Percentiles rank a stretch among this genome's conserved stretches.
phyloP scores from a whole-genome alignment of 2,329 filamentous ascomycete genomes.

The Kalmusia sp. region DNA sequence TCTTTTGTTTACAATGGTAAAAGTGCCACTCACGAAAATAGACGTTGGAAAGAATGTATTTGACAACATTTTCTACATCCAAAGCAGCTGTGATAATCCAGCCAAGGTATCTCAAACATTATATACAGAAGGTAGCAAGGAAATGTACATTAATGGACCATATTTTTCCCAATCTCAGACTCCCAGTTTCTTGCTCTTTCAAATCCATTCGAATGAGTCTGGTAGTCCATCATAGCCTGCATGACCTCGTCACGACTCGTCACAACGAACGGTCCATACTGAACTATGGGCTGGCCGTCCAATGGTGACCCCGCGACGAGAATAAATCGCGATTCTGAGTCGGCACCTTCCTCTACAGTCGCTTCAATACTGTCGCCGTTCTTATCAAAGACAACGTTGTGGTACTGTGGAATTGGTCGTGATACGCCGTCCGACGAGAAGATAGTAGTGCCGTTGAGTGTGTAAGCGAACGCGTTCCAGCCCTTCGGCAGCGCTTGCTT shows the following conservation, averaged over 20 bases:
- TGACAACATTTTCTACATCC: background rate
- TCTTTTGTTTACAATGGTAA: no score
- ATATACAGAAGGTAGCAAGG: background rate
- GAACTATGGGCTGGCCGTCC: slow-evolving; percentile 49
- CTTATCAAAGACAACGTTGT: slow-evolving; percentile 89
- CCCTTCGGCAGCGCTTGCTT: slow-evolving; percentile 76
- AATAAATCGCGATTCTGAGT: slow-evolving; percentile 66
- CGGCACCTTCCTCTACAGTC: slow-evolving; percentile 70
- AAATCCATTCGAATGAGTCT: slow-evolving; percentile 46
- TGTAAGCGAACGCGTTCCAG: slow-evolving; percentile 93
- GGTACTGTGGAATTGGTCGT: slow-evolving; percentile 68
- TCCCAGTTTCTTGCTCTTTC: slow-evolving; percentile 78
- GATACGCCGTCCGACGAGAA: slow-evolving; percentile 55
- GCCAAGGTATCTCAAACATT: slow-evolving; percentile 5
- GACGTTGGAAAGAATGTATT: no score
- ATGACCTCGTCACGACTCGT: slow-evolving; percentile 45
- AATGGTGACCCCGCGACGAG: slow-evolving; percentile 75
- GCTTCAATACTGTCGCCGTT: slow-evolving; percentile 78
- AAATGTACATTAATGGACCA: slow-evolving; percentile 31
- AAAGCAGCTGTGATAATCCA: background rate
- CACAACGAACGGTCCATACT: slow-evolving; percentile 49
- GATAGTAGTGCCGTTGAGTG: slow-evolving; percentile 73
- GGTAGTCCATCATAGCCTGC: slow-evolving; percentile 47
- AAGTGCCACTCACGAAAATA: no score
- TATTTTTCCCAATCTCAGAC: slow-evolving; percentile 67